Evolutionary conservation across 371 early-diverging fungal genomes (phyloP), one percentile per base, ranked within the genome.

Genomic region (Cokeromyces recurvatus): DNA sequence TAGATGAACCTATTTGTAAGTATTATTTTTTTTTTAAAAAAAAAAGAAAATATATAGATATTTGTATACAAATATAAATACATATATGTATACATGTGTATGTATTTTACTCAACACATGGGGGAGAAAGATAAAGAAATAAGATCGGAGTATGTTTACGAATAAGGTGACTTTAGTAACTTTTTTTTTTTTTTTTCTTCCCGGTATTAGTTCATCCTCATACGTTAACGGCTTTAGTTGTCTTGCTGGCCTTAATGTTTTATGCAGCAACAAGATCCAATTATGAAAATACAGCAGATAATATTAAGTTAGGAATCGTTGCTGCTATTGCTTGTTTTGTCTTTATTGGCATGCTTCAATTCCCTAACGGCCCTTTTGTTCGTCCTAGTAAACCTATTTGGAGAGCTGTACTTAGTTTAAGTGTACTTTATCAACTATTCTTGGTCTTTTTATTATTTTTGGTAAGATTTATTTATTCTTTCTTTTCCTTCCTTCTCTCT

Each of bases 361-460:
- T 96, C 62, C 75, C 89, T 12, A 94, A 96, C 66, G 94, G 96
- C 10, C 93, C 95, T 8, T 91, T 97, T 64, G 82, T 95, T 32
- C 78, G 97, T 36, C 97, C 97, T 7, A 96, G 95, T 62, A 94
- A 94, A 17, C 95, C 90, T 7, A 76, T 97, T 37, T 97, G 97
- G 97, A 77, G 96, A 29, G 81, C 85, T 11, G 91, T 94, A 0
- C 64, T 95, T 22, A 89, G 89, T 27, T 43, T 85, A 9, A 86
- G 90, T 39, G 89, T 95, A 2, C 62, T 89, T 21, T 97, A 97
- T 53, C 89, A 92, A 64, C 69, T 94, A 57, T 68, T 88, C 27
- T 68, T 97, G 40, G 89, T 94, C 17, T 92, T 92, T 51, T 46
- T 94, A 34, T 71, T 96, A 51, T 96, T 95, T 68, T 89, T 96